Base-by-base conservation (phyloP, 2,329 filamentous ascomycete genomes). In the Colletotrichum orbiculare region DNA sequence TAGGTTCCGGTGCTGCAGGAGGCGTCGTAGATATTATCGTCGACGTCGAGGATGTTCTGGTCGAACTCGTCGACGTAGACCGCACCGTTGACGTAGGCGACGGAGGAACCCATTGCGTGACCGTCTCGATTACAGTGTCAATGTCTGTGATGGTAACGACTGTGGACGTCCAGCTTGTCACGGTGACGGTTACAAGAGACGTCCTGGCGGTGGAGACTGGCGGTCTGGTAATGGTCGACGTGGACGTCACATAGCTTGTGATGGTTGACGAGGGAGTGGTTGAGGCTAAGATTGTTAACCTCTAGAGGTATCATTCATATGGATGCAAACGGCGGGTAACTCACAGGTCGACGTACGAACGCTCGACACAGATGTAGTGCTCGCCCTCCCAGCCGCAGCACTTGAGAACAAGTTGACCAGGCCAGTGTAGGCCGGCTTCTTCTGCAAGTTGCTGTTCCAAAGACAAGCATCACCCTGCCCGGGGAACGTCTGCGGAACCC, bases 381-480 rank as follows among this genome's bases (percentile, higher is more conserved):
- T 60, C 9, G 57, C 12, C 7, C 45, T 35, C 25, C 17, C 17
- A 12, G 55, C 45, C 9, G 55, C 55, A n/a, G 46, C 55, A 11
- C 48, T 59, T 10, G 55, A 52, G 55, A 50, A 59, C 6, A 57
- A 12, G 10, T 71, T 71, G 12, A 77, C 69, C n/a, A 81, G 75
- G 17, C 74, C 75, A 15, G 71, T 74, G 71, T 79, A 81, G 1
- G 78, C 78, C 1, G 74, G 72, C 73, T 81, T 81, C 70, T 73
- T 75, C 46, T 72, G 67, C 47, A 75, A 74, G 47, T 78, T 71
- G 6, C 71, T 68, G 34, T 78, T 75, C 55, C 71, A 81, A 39
- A 81, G 68, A 42, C 77, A 76, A 38, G 78, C 79, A 25, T 77
- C 75, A 2, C 80, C 80, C 9, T 73, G 68, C 1, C 80, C 80